Conservation (phyloP, 805 yeast genomes). For the Lipomyces oligophaga region DNA sequence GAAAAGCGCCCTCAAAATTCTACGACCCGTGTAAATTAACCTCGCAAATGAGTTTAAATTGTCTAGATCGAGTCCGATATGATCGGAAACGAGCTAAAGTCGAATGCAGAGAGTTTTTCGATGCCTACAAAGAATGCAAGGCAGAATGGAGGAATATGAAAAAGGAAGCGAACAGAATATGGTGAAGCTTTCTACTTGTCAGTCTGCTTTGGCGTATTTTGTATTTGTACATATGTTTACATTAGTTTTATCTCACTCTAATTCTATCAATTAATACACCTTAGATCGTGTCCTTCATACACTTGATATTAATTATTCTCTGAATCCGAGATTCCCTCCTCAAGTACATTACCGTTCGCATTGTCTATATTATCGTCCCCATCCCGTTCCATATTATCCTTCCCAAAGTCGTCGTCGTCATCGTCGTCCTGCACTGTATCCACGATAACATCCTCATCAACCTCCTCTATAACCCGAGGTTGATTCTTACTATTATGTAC, state of each 20-base stretch:
- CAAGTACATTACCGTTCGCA: too few species aligned
- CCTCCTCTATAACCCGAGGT: slow-evolving; percentile 22
- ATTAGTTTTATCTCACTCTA: too few species aligned
- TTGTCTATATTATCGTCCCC: too few species aligned
- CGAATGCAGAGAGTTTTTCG: slow-evolving; percentile 75
- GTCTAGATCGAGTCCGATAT: slow-evolving; percentile 74
- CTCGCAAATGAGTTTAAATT: slow-evolving; percentile 77
- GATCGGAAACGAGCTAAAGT: slow-evolving; percentile 48
- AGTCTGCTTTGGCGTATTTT: too few species aligned
- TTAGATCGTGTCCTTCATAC: too few species aligned
- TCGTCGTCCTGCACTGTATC: slow-evolving; percentile 3
- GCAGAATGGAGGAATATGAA: slow-evolving; percentile 59
- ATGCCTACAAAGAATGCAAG: slow-evolving; percentile 89
- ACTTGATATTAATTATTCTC: too few species aligned
- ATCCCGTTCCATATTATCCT: too few species aligned
- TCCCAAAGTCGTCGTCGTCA: slow-evolving; percentile 25
- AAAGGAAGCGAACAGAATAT: too few species aligned
- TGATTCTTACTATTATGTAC: too few species aligned
- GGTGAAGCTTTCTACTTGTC: too few species aligned
- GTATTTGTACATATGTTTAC: not conserved
- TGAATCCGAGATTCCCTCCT: too few species aligned
- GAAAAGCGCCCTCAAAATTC: slow-evolving; percentile 73
- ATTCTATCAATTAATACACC: not conserved
- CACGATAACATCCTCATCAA: slow-evolving; percentile 16
- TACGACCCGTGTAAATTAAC: slow-evolving; percentile 93